A percentile compares a stretch with the other conserved stretches of the same genome.
Evolutionary conservation across 148 eudicot genomes (phyloP).

Genomic region (Arbutus unedo): DNA sequence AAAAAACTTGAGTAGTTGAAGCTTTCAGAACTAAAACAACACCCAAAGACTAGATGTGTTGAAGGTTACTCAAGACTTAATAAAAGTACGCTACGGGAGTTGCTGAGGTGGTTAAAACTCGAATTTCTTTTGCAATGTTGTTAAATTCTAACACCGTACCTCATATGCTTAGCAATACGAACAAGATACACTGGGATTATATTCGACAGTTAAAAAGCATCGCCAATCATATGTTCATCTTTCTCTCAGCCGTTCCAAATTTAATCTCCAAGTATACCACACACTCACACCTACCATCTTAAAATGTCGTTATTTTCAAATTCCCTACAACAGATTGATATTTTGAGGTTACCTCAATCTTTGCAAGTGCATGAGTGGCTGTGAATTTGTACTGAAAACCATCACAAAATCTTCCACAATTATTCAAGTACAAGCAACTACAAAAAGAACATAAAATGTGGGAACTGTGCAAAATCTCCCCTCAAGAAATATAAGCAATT

Average conservation of each 20-base stretch:
- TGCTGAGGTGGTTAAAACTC: too few relatives aligned
- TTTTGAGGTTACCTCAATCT: background rate
- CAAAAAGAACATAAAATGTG: background rate
- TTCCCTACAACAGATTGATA: background rate
- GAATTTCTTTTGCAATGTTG: background rate
- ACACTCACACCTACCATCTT: too few relatives aligned
- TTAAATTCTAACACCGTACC: background rate
- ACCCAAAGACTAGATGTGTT: slow-evolving; percentile 51
- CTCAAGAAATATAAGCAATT: background rate
- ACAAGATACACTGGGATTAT: background rate
- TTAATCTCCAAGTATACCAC: too few relatives aligned
- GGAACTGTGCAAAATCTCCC: background rate
- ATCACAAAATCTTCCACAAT: background rate
- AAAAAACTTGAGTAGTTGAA: slow-evolving; percentile 43
- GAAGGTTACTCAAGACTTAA: slow-evolving; percentile 66
- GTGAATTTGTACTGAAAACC: background rate
- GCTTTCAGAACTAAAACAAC: slow-evolving; percentile 51
- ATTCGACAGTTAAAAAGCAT: background rate
- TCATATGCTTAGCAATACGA: background rate
- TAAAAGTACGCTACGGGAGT: slow-evolving; percentile 50
- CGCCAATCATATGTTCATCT: background rate
- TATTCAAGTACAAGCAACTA: background rate
- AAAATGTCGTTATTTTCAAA: too few relatives aligned
- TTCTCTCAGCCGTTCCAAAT: too few relatives aligned
- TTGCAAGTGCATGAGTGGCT: background rate